phyloP scores from a whole-genome alignment of 208 protist genomes.

The Trichomonas vaginalis region DNA sequence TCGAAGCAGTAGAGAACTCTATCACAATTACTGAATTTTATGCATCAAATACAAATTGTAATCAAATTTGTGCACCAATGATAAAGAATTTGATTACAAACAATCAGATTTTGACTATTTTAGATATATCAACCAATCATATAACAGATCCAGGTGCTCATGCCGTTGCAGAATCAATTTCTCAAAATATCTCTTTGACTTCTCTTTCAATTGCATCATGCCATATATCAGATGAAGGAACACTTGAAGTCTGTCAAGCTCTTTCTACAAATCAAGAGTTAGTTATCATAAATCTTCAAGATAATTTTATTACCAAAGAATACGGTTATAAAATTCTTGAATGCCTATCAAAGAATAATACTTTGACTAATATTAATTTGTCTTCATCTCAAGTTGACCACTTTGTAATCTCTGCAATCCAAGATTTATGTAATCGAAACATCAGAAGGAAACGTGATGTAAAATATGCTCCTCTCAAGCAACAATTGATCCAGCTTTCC shows the following conservation, averaged over 20 bases:
- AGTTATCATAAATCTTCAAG: background rate
- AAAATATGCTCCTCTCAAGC: background rate
- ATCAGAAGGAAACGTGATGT: background rate
- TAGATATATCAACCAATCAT: background rate
- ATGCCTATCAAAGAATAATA: background rate
- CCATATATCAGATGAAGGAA: background rate
- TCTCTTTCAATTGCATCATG: background rate
- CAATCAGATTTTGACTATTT: background rate
- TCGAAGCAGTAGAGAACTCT: background rate
- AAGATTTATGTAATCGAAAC: background rate
- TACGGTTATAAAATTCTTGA: background rate
- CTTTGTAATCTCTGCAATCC: background rate
- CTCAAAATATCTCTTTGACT: background rate
- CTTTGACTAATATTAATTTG: background rate
- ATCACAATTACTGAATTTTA: background rate
- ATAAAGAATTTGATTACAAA: background rate
- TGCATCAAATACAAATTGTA: background rate
- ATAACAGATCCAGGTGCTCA: background rate
- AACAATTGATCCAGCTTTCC: background rate
- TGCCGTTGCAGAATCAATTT: background rate
- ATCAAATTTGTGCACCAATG: background rate
- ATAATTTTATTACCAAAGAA: background rate
- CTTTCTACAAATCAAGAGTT: background rate
- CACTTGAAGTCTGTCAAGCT: background rate
- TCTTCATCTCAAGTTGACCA: background rate